Base-by-base conservation (phyloP, 495 filamentous ascomycete genomes). In the Xylaria castorea region DNA sequence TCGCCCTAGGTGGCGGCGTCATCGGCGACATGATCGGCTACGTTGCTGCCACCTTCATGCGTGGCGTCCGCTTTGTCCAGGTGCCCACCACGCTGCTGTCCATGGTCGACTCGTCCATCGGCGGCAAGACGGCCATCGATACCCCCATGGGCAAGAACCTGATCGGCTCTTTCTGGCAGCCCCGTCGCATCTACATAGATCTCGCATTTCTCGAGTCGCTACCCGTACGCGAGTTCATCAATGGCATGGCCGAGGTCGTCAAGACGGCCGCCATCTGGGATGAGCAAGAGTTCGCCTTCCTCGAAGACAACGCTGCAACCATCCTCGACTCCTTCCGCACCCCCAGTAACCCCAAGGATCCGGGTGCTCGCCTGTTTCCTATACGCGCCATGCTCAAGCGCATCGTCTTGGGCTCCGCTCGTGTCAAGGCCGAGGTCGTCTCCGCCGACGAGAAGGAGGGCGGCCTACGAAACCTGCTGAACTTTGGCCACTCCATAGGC, bases 41-140 rank as follows among this genome's bases (percentile, higher is more conserved):
- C 81, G 92, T 98, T 30, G 96, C 96, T 30, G 92, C 96, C 51
- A 99, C 96, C 64, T 99, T 98, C 85, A 99, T 98, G 95, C 90
- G 96, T 71, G 97, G 97, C 58, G 92, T 99, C 61, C 92, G 92
- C 75, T 97, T 96, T 82, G 94, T 97, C 44, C 97, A 99, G 83
- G 94, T 98, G 66, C 96, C 96, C 3, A 98, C 96, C 51, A 97
- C 95, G 0, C 86, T 99, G 48, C 88, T 99, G 69, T 89, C 97
- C 71, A 99, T 99, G 96, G 96, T 99, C 25, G 96, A 99, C 83
- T 98, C 95, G 40, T 97, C 94, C 53, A 97, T 99, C 81, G 96
- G 96, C 68, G 96, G 96, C 57, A 99, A 99, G 87, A 98, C 97
- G 20, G 96, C 96, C 66, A 98, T 99, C 80, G 96, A 99, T 77